Evolutionary conservation across 73 alveolate genomes (phyloP), one percentile per base, ranked within the genome.

Genomic region (Loxodes magnus): DNA sequence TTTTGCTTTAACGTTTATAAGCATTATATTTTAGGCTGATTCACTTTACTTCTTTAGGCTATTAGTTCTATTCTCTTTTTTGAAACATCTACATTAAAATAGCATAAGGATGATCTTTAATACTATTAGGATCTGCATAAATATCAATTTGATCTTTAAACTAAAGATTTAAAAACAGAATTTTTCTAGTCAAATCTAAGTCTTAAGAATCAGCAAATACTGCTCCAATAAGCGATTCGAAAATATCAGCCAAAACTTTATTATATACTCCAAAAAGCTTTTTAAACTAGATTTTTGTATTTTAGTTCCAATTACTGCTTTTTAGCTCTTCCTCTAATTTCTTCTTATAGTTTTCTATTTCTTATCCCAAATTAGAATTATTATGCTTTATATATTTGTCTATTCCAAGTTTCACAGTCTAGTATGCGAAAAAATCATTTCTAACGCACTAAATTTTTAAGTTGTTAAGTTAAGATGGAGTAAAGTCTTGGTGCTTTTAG

Each of bases 181-280:
- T 12, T 6, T 39, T 29, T 12, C 19, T n/a, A 2, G 59, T 46
- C 14, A 21, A 5, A 24, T 46, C 34, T 1, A 46, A 3, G 51
- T 20, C 7, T 16, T 19, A 21, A 10, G 66, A 30, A 7, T 64
- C 77, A n/a, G 56, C 39, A 38, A 56, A 52, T 0, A 64, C 67
- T 16, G 77, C 77, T 6, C 77, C 77, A 16, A 64, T 37, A 26
- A 64, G 26, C 19, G 77, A 25, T 56, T 64, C 77, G 34, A 64
- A 64, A 4, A 64, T 20, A 16, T 64, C 77, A 22, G 54, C 62
- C 27, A 64, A 37, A 0, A 52, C 31, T 57, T 64, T 64, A 46
- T 10, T 46, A 22, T 46, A 19, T 25, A 46, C 59, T 0, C 59
- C 59, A 24, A 46, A 46, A 15, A 39, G 15, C 2, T 39, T 33